These are phyloP conservation scores for Symbiodinium pilosum DNA, from an alignment of 73 alveolate genomes.

Conservation along the genomic window DNA sequence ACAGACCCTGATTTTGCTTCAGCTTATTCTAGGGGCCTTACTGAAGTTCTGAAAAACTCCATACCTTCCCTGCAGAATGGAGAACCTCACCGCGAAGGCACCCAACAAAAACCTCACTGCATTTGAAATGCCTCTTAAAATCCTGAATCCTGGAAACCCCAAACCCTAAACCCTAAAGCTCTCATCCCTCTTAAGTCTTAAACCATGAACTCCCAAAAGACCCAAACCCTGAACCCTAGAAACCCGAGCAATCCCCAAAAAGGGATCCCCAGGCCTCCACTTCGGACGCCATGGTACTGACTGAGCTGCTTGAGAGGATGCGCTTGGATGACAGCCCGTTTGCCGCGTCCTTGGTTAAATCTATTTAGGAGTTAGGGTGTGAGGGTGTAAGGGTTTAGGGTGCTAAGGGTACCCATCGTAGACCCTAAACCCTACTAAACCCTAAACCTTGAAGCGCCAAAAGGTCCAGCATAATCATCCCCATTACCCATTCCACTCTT, in stretches of 20 bases:
- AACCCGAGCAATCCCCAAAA: not conserved
- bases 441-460: too few species aligned
- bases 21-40: too few species aligned
- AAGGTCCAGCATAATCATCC: too few species aligned
- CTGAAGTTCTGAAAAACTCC: too few species aligned
- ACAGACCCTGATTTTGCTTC: too few species aligned
- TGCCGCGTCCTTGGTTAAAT: not conserved
- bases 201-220: not conserved
- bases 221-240: not conserved
- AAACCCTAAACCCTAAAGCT: not conserved
- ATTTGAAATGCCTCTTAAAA: too few species aligned
- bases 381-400: not conserved
- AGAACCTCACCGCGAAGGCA: too few species aligned
- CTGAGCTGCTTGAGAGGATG: constrained; percentile 86
- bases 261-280: not conserved
- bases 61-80: too few species aligned
- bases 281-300: constrained; percentile 86
- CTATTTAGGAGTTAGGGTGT: not conserved
- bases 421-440: too few species aligned
- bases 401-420: not conserved
- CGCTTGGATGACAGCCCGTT: constrained; percentile 10
- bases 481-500: too few species aligned
- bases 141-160: not conserved
- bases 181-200: not conserved
- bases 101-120: too few species aligned